Base-by-base conservation (phyloP, 257 asterid genomes). In the Solanum boliviense region DNA sequence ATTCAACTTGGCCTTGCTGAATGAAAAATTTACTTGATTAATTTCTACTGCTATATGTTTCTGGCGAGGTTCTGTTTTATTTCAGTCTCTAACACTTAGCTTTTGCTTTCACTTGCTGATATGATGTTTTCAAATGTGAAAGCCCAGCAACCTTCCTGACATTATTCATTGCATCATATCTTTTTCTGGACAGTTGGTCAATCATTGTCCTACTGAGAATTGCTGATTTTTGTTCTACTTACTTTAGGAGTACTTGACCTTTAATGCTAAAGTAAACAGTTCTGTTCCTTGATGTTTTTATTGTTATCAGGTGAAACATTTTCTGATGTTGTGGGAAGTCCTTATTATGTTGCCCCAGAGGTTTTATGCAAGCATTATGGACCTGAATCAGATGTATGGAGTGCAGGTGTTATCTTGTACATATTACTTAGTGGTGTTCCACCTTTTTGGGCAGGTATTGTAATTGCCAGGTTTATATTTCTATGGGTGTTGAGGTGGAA, bases 401-500 rank as follows among this genome's bases (percentile, higher is more conserved):
- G 99, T 91, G 99, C 98, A 9, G 99, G 99, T 79, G 99, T 96
- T 86, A 96, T 96, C 86, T 90, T 96, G 87, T 96, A 96, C 92
- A 96, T 96, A 90, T 92, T 96, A 93, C 98, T 96, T 84, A 94
- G 98, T 88, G 99, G 99, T 5, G 96, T 96, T 85, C 99, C 99
- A 31, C 99, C 98, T 86, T 96, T 93, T 89, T 96, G 99, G 98
- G 98, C 98, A 72, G 99, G 98, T 96, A 90, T 16, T 52, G 41
- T 85, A 48, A 75, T 87, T 89, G 29, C 34, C 68, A 72, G 58
- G 20, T 87, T 48, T 25, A 70, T 86, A 39, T 32, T 2, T 89
- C 72, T 88, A 56, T 83, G 72, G 9, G 13, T 6, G 68, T 68
- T 72, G 29, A 48, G 27, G 31, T 3, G 86, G 44, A 82, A 48